Conservation (phyloP, 805 yeast species). For the Vanderwaltozyma verrucispora region DNA sequence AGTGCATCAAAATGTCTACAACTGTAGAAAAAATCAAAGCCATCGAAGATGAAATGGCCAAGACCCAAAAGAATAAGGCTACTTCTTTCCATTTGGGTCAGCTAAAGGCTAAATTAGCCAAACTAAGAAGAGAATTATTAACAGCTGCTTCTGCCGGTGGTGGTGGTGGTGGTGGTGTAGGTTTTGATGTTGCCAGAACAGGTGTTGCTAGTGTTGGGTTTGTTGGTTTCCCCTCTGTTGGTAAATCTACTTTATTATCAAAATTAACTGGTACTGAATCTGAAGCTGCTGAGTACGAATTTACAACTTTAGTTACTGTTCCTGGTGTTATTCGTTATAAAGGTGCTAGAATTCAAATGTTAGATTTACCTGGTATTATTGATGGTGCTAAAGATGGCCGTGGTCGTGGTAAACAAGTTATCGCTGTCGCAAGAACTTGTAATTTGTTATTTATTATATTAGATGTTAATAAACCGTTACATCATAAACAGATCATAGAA, state of each 20-base stretch:
- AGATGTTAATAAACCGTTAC: slow-evolving; percentile 93
- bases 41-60: slow-evolving; percentile 96
- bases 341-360: slow-evolving; percentile 96
- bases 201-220: slow-evolving; percentile 98
- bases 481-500: slow-evolving; percentile 89
- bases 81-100: slow-evolving; percentile 97
- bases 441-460: slow-evolving; percentile 85
- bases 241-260: slow-evolving; percentile 71
- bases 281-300: slow-evolving; percentile 97
- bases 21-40: slow-evolving; percentile 68
- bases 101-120: slow-evolving; percentile 92
- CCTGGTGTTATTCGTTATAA: slow-evolving; percentile 94
- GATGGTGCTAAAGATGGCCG: slow-evolving; percentile 89
- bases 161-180: slow-evolving; percentile 89
- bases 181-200: slow-evolving; percentile 97
- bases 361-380: slow-evolving; percentile 82
- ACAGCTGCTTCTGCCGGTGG: slow-evolving; percentile 58
- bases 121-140: slow-evolving; percentile 82
- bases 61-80: slow-evolving; percentile 95
- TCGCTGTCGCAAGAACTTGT: slow-evolving; percentile 98
- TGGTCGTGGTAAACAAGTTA: slow-evolving; percentile 93
- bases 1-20: slow-evolving; percentile 41
- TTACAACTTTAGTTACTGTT: slow-evolving; percentile 94
- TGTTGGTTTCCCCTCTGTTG: slow-evolving; percentile 96
- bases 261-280: slow-evolving; percentile 93